phyloP scores from a whole-genome alignment of 495 filamentous ascomycete species.

The Hypoxylon perforatum region DNA sequence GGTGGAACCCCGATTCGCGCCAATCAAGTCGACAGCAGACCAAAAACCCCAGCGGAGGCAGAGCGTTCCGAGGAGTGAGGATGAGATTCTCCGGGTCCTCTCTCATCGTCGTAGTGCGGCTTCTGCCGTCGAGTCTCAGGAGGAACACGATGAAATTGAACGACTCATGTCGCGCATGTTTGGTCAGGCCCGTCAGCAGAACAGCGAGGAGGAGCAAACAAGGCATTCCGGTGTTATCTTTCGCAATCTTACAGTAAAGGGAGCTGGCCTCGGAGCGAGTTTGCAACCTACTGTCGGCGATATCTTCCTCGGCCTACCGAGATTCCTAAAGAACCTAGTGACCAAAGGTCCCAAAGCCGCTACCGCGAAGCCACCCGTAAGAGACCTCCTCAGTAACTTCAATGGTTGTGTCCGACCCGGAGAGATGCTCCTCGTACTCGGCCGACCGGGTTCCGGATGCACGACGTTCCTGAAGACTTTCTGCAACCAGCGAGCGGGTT shows the following conservation, averaged over 20 bases:
- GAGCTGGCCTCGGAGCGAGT: conserved; percentile 72
- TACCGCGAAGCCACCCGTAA: conserved; percentile 60
- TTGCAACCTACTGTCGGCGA: conserved; percentile 73
- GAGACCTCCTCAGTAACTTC: conserved; percentile 68
- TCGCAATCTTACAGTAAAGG: conserved; percentile 74
- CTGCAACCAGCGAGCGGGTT: conserved; percentile 73
- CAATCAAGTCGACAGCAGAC: conserved; percentile 26
- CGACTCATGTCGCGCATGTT: conserved; percentile 56
- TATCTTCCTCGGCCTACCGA: conserved; percentile 67
- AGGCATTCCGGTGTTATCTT: conserved; percentile 69
- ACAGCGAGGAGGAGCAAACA: conserved; percentile 75
- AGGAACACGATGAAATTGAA: conserved; percentile 54
- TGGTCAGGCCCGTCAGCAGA: conserved; percentile 67
- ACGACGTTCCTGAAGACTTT: conserved; percentile 77
- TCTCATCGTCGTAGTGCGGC: conserved; percentile 61
- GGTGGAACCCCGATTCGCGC: conserved; percentile 36
- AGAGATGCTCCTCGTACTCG: conserved; percentile 73
- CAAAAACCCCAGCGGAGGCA: no score
- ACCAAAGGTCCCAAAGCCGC: conserved; percentile 47
- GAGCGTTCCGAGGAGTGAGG: conserved; percentile 51
- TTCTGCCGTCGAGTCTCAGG: conserved; percentile 43
- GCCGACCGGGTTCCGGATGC: conserved; percentile 77
- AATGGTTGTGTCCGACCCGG: conserved; percentile 60
- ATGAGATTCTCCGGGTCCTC: conserved; percentile 61
- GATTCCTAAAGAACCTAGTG: conserved; percentile 62